Percentiles rank a stretch among this genome's conserved stretches.
These are phyloP conservation scores for Corchorus capsularis DNA, from an alignment of 345 rosid species.

Conservation along the genomic window DNA sequence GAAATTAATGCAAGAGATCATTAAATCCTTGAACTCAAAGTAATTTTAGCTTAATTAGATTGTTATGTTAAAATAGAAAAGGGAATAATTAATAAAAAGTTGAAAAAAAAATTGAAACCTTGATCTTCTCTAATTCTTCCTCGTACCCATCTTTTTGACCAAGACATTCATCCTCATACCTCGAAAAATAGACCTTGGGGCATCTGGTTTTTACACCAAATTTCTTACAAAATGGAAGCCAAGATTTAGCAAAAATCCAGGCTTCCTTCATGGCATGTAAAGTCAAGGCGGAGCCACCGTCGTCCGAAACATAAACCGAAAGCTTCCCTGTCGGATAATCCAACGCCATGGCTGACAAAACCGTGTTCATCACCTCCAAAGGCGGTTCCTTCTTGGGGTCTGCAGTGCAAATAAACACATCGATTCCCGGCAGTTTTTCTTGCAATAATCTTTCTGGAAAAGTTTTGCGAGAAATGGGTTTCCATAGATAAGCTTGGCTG, in stretches of 20 bases:
- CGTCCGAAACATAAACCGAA: slow-evolving; percentile 55
- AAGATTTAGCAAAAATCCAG: slow-evolving; percentile 35
- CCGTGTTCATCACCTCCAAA: slow-evolving; percentile 47
- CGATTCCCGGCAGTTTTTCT: slow-evolving; percentile 41
- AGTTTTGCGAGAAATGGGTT: slow-evolving; percentile 32
- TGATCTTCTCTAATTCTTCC: slow-evolving; percentile 23
- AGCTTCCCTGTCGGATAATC: slow-evolving; percentile 56
- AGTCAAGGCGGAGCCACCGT: slow-evolving; percentile 41
- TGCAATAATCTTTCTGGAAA: slow-evolving; percentile 37
- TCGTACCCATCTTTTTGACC: not conserved
- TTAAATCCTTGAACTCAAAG: not conserved
- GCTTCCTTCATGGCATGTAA: slow-evolving; percentile 42
- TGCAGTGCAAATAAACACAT: slow-evolving; percentile 55
- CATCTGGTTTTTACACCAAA: slow-evolving; percentile 31
- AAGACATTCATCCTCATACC: slow-evolving; percentile 21
- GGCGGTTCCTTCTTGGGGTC: slow-evolving; percentile 54
- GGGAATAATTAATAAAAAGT: not conserved
- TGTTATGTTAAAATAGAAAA: not conserved
- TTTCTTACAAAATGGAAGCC: slow-evolving; percentile 55
- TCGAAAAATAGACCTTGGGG: slow-evolving; percentile 40
- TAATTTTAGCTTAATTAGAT: not conserved
- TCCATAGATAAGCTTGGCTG: slow-evolving; percentile 41
- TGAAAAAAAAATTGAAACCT: slow-evolving; percentile 17
- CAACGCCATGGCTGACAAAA: slow-evolving; percentile 48
- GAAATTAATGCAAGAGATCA: not conserved